Conservation (phyloP, 192 early-diverging fungal genomes). For the Phycomyces nitens region DNA sequence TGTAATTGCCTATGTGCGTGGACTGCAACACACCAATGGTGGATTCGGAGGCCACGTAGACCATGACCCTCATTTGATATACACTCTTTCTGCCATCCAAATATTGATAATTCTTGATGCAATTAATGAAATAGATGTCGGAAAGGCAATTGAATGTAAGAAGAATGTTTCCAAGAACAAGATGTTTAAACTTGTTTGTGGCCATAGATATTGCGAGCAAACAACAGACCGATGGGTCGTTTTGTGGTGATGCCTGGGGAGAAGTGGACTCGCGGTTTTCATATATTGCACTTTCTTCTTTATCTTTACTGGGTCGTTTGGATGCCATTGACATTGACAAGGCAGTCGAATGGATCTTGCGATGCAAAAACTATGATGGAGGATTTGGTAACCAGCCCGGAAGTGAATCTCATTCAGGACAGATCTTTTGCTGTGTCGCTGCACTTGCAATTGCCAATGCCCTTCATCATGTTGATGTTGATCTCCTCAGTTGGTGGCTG, state of each 20-base stretch:
- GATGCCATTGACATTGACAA: slow-evolving; percentile 61
- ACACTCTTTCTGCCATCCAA: slow-evolving; percentile 91
- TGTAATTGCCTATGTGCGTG: slow-evolving; percentile 75
- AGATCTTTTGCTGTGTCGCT: slow-evolving; percentile 90
- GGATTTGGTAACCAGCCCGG: slow-evolving; percentile 89
- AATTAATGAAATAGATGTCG: slow-evolving; percentile 67
- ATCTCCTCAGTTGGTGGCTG: slow-evolving; percentile 89
- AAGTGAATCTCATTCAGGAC: slow-evolving; percentile 88
- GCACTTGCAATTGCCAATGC: slow-evolving; percentile 78
- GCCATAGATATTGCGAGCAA: slow-evolving; percentile 57
- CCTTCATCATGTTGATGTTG: slow-evolving; percentile 76
- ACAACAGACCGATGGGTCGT: slow-evolving; percentile 71
- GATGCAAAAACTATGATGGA: slow-evolving; percentile 94
- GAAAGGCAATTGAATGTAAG: slow-evolving; percentile 69
- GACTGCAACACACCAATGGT: slow-evolving; percentile 81
- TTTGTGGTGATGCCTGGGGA: slow-evolving; percentile 89
- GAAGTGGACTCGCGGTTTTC: slow-evolving; percentile 94
- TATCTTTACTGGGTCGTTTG: slow-evolving; percentile 72
- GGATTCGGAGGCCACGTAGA: slow-evolving; percentile 86
- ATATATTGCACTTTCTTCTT: slow-evolving; percentile 76
- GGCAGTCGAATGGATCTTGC: slow-evolving; percentile 66
- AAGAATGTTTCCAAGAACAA: neutral
- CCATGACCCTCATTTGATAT: slow-evolving; percentile 89
- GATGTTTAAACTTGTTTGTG: neutral
- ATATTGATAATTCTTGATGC: slow-evolving; percentile 80